phyloP scores from a whole-genome alignment of 2,329 filamentous ascomycete species.

The Phialophora chinensis region DNA sequence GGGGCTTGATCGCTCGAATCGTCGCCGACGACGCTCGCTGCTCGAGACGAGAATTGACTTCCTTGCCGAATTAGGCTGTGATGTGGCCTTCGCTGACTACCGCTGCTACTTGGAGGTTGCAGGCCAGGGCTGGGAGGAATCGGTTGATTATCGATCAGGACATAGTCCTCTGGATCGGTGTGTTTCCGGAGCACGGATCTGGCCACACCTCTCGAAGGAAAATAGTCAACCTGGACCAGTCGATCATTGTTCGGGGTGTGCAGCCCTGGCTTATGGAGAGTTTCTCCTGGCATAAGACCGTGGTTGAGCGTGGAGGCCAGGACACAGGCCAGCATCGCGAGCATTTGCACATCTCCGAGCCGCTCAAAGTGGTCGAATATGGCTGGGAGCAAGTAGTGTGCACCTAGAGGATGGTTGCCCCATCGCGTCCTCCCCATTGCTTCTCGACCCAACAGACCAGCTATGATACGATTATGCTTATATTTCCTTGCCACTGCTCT shows the following conservation, averaged over 20 bases:
- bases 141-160: conserved; percentile 24
- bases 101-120: conserved; percentile 6
- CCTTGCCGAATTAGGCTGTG: conserved; percentile 19
- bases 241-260: not conserved
- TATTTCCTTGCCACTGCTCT: conserved; percentile 61
- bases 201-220: conserved; percentile 32
- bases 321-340: conserved; percentile 69
- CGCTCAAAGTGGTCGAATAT: conserved; percentile 66
- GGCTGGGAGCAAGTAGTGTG: conserved; percentile 61
- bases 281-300: conserved; percentile 20
- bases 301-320: conserved; percentile 44
- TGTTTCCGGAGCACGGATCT: conserved; percentile 30
- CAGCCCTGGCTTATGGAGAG: not conserved
- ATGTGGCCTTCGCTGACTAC: conserved; percentile 20
- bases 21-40: conserved; percentile 33
- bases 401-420: conserved; percentile 63
- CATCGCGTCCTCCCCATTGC: conserved; percentile 54
- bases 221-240: conserved; percentile 26
- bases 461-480: conserved; percentile 45
- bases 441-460: conserved; percentile 31
- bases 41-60: conserved; percentile 33
- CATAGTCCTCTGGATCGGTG: conserved; percentile 26
- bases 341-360: conserved; percentile 68
- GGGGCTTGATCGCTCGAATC: conserved; percentile 32
- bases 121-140: conserved; percentile 7